Percentiles rank a stretch among this genome's conserved stretches.
Evolutionary conservation across 2,329 filamentous ascomycete genomes (phyloP).

Genomic region (Tolypocladium amazonense): DNA sequence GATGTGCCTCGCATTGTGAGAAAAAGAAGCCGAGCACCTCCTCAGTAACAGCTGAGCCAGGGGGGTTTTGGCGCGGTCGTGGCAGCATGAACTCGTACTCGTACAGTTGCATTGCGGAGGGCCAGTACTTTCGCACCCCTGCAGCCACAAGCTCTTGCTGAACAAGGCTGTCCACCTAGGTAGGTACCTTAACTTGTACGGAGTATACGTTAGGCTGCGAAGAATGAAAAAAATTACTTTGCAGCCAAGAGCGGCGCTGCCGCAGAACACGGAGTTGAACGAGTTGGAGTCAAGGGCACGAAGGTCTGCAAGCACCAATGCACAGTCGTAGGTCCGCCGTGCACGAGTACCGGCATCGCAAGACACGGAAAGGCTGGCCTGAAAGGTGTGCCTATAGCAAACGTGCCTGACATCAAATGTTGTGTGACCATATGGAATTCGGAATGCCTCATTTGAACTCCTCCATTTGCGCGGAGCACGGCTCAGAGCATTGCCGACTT

Average conservation of each 20-base stretch:
- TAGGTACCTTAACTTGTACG: no score
- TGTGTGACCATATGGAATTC: no score
- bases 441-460: no score
- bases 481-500: no score
- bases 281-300: not conserved
- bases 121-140: no score
- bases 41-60: not conserved
- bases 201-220: not conserved
- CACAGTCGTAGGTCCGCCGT: not conserved
- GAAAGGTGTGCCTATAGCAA: not conserved
- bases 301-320: not conserved
- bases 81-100: no score
- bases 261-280: not conserved
- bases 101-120: not conserved
- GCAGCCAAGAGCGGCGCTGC: not conserved
- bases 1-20: not conserved
- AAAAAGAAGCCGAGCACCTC: not conserved
- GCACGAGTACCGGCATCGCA: not conserved
- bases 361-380: not conserved
- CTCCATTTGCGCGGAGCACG: no score
- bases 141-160: conserved; percentile 3
- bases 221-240: not conserved
- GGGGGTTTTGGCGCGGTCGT: not conserved
- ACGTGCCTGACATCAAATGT: not conserved
- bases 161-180: not conserved